phyloP scores from a whole-genome alignment of 148 eudicot genomes.

The Camellia granthamiana region DNA sequence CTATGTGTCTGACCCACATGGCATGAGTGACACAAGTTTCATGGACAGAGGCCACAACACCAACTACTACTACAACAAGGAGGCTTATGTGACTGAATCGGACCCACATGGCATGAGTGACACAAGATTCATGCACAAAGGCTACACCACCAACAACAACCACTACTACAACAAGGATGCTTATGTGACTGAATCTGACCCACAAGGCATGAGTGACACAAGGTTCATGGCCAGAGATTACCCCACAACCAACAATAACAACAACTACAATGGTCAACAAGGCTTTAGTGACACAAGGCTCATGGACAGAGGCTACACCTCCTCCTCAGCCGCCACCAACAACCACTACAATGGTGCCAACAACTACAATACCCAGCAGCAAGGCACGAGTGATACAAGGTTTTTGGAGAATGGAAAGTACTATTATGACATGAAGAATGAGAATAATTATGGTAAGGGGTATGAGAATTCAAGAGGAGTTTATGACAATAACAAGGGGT shows the following conservation, averaged over 20 bases:
- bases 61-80: background rate
- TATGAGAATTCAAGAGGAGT: background rate
- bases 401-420: conserved; percentile 74
- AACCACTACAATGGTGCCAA: conserved; percentile 6
- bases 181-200: conserved; percentile 4
- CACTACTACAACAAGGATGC: background rate
- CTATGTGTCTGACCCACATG: too few species aligned
- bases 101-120: background rate
- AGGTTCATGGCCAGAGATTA: background rate
- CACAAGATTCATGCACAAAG: background rate
- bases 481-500: conserved; percentile 23
- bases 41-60: background rate
- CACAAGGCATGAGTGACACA: background rate
- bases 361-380: conserved; percentile 30
- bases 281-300: background rate
- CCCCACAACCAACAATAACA: background rate
- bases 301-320: background rate
- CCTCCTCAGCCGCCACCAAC: background rate
- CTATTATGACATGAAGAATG: conserved; percentile 47
- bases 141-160: background rate
- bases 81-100: too few species aligned
- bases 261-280: background rate
- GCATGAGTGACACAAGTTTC: background rate
- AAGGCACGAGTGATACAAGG: conserved; percentile 92
- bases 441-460: conserved; percentile 24